phyloP scores from a whole-genome alignment of 768 basidiomycete genomes.

The Tulasnella sp. region DNA sequence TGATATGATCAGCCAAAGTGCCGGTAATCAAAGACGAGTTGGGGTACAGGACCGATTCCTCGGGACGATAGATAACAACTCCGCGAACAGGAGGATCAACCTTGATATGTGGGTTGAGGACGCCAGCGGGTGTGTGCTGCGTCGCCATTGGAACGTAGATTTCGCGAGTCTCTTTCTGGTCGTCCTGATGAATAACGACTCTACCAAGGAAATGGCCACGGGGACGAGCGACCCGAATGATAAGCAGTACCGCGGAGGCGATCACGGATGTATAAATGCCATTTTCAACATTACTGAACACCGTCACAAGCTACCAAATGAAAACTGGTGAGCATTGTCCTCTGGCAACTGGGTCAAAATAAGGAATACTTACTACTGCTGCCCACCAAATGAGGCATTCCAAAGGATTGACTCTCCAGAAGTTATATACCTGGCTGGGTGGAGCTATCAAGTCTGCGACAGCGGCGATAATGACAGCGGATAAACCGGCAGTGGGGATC shows the following conservation, averaged over 20 bases:
- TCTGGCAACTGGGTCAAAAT: background rate
- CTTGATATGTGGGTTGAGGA: conserved; percentile 55
- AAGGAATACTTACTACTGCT: conserved; percentile 38
- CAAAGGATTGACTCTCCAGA: conserved; percentile 87
- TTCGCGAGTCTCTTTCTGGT: conserved; percentile 38
- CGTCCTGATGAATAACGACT: conserved; percentile 41
- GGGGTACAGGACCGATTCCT: conserved; percentile 82
- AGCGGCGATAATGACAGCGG: conserved; percentile 73
- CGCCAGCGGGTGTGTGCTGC: conserved; percentile 26
- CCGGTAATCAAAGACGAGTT: conserved; percentile 60
- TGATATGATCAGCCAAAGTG: conserved; percentile 68
- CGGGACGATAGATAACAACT: conserved; percentile 79
- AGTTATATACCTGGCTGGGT: conserved; percentile 68
- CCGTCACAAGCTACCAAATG: conserved; percentile 54
- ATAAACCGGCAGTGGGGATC: conserved; percentile 41
- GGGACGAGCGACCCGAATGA: conserved; percentile 78
- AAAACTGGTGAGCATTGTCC: background rate
- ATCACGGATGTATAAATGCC: conserved; percentile 81
- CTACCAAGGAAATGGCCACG: conserved; percentile 85
- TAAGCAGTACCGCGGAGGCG: conserved; percentile 65
- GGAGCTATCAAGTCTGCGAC: conserved; percentile 56
- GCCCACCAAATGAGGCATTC: conserved; percentile 85
- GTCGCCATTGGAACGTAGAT: conserved; percentile 68
- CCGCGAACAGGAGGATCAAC: conserved; percentile 74
- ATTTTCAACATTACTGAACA: conserved; percentile 90